Evolutionary conservation across 1,284 basidiomycete genomes (phyloP), one percentile per base, ranked within the genome.

Genomic region (Hypsizygus ulmarius): DNA sequence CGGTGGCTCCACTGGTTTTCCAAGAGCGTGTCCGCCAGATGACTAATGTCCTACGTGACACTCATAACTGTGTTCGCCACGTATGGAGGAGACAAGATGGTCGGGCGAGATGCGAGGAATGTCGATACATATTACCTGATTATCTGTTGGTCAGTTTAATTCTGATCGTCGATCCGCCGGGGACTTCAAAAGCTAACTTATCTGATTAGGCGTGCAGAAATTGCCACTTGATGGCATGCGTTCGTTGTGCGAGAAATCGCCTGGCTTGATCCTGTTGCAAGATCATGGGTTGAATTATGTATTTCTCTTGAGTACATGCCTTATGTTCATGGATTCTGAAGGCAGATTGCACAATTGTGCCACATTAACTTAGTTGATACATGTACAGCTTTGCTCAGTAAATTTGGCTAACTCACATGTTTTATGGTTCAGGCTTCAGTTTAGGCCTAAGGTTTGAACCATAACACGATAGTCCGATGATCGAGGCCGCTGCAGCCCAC

Each of bases 21-120:
- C 44, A 58, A 47, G 54, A 61, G 49, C 58, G 59, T 34, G 69
- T 77, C 1, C 54, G 60, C 11, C 54, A 63, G 19, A 66, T 66
- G 49, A 68, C 68, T 1, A 64, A 68, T 19, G 56, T 64, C 12
- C 58, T 79, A 27, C 62, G 73, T 2, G 59, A 62, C 19, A 69
- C 75, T 47, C 77, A 79, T 54, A 65, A 75, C 33, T 79, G 78
- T 53, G 53, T 46, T n/a, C 59, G 63, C 4, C 70, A 72, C 46
- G 43, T 18, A 2, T 78, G 74, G 71, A 58, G 56, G 27, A 68
- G 67, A 34, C 56, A 67, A 0, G 30, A 63, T 33, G 73, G 72
- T 0, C 64, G 62, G 1, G 72, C 69, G 1, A 51, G 47, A 4
- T 79, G 78, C 47, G 72, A 78, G 40, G 64, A 72, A 44, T 81